These are phyloP conservation scores for Cladosporium sp. DNA, from an alignment of 2,329 filamentous ascomycete species.

Conservation along the genomic window DNA sequence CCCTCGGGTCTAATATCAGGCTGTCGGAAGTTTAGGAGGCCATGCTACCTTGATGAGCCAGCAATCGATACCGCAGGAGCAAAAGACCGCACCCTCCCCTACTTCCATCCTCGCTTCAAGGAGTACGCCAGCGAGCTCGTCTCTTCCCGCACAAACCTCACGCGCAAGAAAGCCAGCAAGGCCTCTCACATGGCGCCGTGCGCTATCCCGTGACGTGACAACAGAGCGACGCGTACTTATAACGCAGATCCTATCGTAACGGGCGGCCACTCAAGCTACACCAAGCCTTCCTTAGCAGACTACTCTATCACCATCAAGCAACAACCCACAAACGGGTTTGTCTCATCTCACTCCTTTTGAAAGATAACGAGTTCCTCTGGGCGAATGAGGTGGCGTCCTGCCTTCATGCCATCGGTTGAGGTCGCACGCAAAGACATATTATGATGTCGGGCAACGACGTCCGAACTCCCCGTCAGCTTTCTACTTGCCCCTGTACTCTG, in stretches of 20 bases:
- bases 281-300: constrained; percentile 12
- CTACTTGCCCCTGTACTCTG: neutral
- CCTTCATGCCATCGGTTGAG: neutral
- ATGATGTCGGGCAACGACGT: neutral
- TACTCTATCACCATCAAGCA: constrained; percentile 15
- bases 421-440: neutral
- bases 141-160: neutral
- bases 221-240: constrained; percentile 2
- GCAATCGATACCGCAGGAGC: neutral
- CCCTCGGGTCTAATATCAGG: too few relatives aligned
- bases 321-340: neutral
- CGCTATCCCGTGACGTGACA: neutral
- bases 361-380: neutral
- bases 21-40: too few relatives aligned
- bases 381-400: neutral
- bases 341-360: neutral
- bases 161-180: neutral
- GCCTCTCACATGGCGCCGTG: neutral
- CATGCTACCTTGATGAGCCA: too few relatives aligned
- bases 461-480: neutral
- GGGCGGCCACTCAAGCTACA: constrained; percentile 9
- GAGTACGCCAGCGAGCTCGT: neutral
- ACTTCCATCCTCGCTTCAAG: fast-evolving
- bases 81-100: neutral
- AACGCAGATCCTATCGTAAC: constrained; percentile 12